phyloP scores from a whole-genome alignment of 1,284 basidiomycete species.

The Tremellales sp. region DNA sequence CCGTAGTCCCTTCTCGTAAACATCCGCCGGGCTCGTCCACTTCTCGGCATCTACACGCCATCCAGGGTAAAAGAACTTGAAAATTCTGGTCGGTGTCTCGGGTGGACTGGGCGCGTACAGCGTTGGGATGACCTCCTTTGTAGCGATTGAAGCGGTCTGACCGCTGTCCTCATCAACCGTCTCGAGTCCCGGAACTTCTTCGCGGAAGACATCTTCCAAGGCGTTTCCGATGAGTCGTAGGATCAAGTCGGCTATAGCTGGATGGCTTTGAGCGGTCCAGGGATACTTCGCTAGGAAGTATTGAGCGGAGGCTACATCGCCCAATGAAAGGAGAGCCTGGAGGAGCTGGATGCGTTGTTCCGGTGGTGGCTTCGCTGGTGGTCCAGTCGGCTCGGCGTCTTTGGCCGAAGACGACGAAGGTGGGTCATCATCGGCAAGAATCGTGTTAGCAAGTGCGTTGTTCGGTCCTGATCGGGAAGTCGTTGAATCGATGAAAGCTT shows the following conservation, averaged over 20 bases:
- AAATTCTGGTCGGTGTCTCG: slow-evolving; percentile 63
- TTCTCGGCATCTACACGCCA: slow-evolving; percentile 71
- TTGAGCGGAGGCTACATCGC: slow-evolving; percentile 71
- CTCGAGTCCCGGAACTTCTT: slow-evolving; percentile 17
- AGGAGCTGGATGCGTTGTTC: slow-evolving; percentile 82
- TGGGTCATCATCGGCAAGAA: slow-evolving; percentile 64
- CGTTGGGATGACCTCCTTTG: slow-evolving; percentile 47
- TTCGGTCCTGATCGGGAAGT: slow-evolving; percentile 61
- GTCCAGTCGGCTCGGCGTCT: slow-evolving; percentile 44
- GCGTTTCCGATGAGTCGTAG: slow-evolving; percentile 68
- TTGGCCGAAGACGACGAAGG: slow-evolving; percentile 13
- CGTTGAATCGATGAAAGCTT: slow-evolving; percentile 65
- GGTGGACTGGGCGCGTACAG: slow-evolving; percentile 71
- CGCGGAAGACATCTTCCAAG: slow-evolving; percentile 64
- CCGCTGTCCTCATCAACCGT: slow-evolving; percentile 22
- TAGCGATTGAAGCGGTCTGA: slow-evolving; percentile 3
- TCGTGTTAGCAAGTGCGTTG: slow-evolving; percentile 83
- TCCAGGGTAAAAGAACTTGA: slow-evolving; percentile 82
- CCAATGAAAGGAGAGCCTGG: slow-evolving; percentile 76
- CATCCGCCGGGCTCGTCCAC: slow-evolving; percentile 62
- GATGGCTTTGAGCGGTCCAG: slow-evolving; percentile 76
- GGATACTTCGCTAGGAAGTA: slow-evolving; percentile 77
- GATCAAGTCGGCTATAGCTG: slow-evolving; percentile 78
- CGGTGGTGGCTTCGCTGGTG: slow-evolving; percentile 44
- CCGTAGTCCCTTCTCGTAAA: slow-evolving; percentile 56